Percentiles rank a stretch among this genome's conserved stretches.
Evolutionary conservation across 768 basidiomycete genomes (phyloP).

Genomic region (Cubamyces lactineus): DNA sequence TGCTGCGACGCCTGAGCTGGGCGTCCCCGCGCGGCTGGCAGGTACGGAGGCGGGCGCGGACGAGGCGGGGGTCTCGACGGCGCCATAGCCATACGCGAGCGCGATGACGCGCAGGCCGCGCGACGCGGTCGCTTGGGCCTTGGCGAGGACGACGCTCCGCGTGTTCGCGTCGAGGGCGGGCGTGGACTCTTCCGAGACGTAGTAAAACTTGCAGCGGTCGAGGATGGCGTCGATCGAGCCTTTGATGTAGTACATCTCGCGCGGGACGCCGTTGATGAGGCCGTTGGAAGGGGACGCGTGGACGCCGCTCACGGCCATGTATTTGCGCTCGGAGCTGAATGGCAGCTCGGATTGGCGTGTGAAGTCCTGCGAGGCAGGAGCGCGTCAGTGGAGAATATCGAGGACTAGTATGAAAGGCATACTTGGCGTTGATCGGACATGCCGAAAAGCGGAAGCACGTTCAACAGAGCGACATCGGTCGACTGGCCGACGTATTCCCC

Average conservation of each 20-base stretch:
- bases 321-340: slow-evolving; percentile 94
- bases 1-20: slow-evolving; percentile 33
- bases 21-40: slow-evolving; percentile 28
- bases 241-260: slow-evolving; percentile 89
- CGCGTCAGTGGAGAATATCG: background rate
- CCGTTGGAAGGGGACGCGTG: slow-evolving; percentile 44
- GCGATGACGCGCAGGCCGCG: slow-evolving; percentile 87
- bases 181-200: slow-evolving; percentile 87
- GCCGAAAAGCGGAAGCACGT: slow-evolving; percentile 70
- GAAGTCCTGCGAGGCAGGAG: slow-evolving; percentile 53
- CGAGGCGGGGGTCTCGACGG: slow-evolving; percentile 43
- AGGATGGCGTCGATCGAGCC: slow-evolving; percentile 90
- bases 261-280: slow-evolving; percentile 38
- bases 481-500: slow-evolving; percentile 83
- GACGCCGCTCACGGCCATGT: slow-evolving; percentile 86
- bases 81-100: slow-evolving; percentile 86
- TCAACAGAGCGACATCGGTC: slow-evolving; percentile 91
- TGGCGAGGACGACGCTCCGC: slow-evolving; percentile 65
- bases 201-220: slow-evolving; percentile 85
- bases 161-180: slow-evolving; percentile 75
- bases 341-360: slow-evolving; percentile 77
- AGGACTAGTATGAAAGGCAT: slow-evolving; percentile 35
- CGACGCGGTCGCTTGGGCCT: slow-evolving; percentile 72
- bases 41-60: slow-evolving; percentile 27
- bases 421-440: slow-evolving; percentile 74